Evolutionary conservation across 352 stramenopile genomes (phyloP).

Genomic region (Blastocystis sp.): DNA sequence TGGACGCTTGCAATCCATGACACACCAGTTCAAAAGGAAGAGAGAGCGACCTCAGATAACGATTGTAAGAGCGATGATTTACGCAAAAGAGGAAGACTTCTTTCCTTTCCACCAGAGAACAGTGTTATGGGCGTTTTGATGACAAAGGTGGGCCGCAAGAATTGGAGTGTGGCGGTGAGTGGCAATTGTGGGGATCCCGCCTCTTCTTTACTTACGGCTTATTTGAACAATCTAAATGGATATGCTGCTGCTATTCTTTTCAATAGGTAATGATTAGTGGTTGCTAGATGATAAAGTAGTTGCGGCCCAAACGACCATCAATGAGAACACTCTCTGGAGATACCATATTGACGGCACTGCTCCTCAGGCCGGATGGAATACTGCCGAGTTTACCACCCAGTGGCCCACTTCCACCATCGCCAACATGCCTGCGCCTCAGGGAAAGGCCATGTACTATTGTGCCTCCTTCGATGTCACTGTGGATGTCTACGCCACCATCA

Average conservation of each 20-base stretch:
- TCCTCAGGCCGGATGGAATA: conserved; percentile 22
- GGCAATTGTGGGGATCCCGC: too few relatives aligned
- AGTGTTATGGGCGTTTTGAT: neutral
- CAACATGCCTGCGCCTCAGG: neutral
- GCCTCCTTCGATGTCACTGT: conserved; percentile 35
- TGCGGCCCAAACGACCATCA: neutral
- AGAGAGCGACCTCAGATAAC: neutral
- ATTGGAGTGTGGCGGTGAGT: neutral
- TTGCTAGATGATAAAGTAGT: neutral
- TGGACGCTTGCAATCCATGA: neutral
- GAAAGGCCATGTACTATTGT: conserved; percentile 38
- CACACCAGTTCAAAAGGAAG: neutral
- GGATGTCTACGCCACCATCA: neutral
- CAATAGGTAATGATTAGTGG: neutral
- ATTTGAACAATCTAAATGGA: too few relatives aligned
- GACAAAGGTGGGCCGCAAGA: neutral
- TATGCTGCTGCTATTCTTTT: too few relatives aligned
- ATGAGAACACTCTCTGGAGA: neutral
- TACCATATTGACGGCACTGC: conserved; percentile 23
- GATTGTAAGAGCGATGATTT: too few relatives aligned
- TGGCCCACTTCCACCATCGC: neutral
- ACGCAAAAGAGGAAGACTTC: too few relatives aligned
- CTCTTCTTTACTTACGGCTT: too few relatives aligned
- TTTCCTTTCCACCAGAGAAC: neutral
- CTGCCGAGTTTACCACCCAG: neutral